These are phyloP conservation scores for Scenedesmus sp. DNA, from an alignment of 163 green algal genomes.

Conservation along the genomic window DNA sequence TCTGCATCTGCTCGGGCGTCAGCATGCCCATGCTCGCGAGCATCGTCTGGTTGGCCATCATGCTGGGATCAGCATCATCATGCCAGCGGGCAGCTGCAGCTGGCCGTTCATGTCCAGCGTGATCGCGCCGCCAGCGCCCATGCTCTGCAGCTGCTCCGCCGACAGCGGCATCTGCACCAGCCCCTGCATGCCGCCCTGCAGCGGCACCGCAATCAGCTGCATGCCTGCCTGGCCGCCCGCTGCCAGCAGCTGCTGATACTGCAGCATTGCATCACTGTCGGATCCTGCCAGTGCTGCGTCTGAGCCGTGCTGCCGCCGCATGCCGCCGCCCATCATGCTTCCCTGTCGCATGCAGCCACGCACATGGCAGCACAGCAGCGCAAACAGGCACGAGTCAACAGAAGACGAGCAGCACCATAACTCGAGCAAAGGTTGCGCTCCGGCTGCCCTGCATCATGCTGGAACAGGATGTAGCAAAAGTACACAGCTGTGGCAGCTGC, in stretches of 20 bases:
- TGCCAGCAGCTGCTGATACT: slow-evolving; percentile 41
- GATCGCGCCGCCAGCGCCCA: slow-evolving; percentile 7
- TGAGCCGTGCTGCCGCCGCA: slow-evolving; percentile 2
- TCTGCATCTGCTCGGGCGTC: slow-evolving; percentile 25
- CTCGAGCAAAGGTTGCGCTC: too few relatives aligned
- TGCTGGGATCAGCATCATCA: neutral
- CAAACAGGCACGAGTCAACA: neutral
- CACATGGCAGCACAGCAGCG: neutral
- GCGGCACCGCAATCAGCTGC: slow-evolving; percentile 51
- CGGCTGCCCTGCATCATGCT: neutral
- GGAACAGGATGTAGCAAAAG: neutral
- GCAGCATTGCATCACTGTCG: neutral
- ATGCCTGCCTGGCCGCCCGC: slow-evolving; percentile 30
- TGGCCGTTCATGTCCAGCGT: slow-evolving; percentile 10
- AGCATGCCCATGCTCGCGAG: slow-evolving; percentile 38
- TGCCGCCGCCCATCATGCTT: neutral
- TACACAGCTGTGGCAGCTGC: neutral
- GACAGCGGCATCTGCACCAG: slow-evolving; percentile 40
- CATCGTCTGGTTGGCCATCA: slow-evolving; percentile 7
- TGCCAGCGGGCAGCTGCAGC: slow-evolving; percentile 27
- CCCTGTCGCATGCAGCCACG: neutral
- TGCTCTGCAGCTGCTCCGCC: slow-evolving; percentile 41
- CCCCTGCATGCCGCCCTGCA: slow-evolving; percentile 44
- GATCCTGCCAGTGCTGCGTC: neutral
- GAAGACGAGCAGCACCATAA: neutral